phyloP scores from a whole-genome alignment of 1,284 basidiomycete species.

The Salmacisia buchloeana region DNA sequence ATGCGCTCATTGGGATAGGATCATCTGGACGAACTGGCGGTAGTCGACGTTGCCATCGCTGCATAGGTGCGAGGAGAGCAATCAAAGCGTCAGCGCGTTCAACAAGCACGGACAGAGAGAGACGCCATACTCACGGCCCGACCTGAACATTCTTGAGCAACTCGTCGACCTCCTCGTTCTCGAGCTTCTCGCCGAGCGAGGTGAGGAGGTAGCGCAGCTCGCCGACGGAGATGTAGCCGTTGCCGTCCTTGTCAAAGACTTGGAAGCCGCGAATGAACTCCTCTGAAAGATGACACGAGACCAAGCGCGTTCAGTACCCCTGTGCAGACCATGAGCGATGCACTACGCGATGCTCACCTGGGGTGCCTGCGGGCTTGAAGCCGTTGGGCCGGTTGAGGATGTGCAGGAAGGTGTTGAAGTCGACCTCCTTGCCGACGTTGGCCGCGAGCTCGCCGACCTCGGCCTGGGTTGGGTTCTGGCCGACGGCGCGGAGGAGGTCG shows the following conservation, averaged over 20 bases:
- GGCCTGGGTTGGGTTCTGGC: conserved; percentile 96
- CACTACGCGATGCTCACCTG: conserved; percentile 16
- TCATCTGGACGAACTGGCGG: conserved; percentile 87
- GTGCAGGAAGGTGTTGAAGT: conserved; percentile 64
- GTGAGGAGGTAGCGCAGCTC: conserved; percentile 89
- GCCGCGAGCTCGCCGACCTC: conserved; percentile 80
- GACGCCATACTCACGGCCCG: conserved; percentile 63
- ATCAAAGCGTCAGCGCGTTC: not conserved
- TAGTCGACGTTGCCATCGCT: conserved; percentile 98
- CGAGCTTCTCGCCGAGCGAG: conserved; percentile 93
- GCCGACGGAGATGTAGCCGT: conserved; percentile 90
- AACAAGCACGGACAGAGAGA: not conserved
- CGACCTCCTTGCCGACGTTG: conserved; percentile 68
- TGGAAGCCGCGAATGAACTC: conserved; percentile 99
- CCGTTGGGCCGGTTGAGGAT: conserved; percentile 92
- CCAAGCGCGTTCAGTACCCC: not conserved
- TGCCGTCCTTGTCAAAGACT: conserved; percentile 97
- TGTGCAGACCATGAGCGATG: not conserved
- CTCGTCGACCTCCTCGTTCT: conserved; percentile 96
- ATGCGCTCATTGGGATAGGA: conserved; percentile 56
- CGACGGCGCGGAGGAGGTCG: conserved; percentile 88
- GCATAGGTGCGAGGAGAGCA: not conserved
- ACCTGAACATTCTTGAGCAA: conserved; percentile 88
- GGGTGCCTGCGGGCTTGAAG: conserved; percentile 69
- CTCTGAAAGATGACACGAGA: conserved; percentile 59